phyloP scores from a whole-genome alignment of 2,329 filamentous ascomycete species.

The Incumbomyces delicatus region DNA sequence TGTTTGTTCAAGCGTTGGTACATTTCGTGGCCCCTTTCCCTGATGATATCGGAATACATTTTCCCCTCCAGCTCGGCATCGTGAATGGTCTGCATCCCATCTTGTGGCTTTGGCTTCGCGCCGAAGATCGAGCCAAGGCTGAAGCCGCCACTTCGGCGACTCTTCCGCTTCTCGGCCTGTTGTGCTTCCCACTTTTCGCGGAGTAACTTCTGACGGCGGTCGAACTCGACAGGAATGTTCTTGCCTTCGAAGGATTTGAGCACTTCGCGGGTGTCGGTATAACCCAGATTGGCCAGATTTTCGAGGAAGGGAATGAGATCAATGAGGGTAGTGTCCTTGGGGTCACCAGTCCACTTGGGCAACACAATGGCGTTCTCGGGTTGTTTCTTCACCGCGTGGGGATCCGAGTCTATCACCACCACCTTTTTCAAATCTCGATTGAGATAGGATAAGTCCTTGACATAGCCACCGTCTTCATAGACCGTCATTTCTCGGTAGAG shows the following conservation, averaged over 20 bases:
- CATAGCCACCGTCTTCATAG: conserved; percentile 89
- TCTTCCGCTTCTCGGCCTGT: conserved; percentile 53
- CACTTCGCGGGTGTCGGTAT: conserved; percentile 74
- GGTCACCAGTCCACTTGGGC: conserved; percentile 77
- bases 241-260: conserved; percentile 82
- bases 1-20: conserved; percentile 84
- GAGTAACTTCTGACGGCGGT: conserved; percentile 73
- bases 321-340: conserved; percentile 76
- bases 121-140: conserved; percentile 61
- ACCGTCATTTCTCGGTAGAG: conserved; percentile 94
- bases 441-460: conserved; percentile 97
- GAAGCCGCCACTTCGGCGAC: conserved; percentile 50
- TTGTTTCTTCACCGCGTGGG: conserved; percentile 72
- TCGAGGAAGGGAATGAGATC: conserved; percentile 91
- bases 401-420: conserved; percentile 83
- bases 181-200: conserved; percentile 64
- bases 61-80: conserved; percentile 68
- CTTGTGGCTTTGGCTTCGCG: conserved; percentile 56
- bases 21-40: conserved; percentile 80
- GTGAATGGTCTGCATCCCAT: conserved; percentile 40
- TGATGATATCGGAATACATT: conserved; percentile 90
- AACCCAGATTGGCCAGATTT: conserved; percentile 90
- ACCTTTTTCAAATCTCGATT: conserved; percentile 94
- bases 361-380: conserved; percentile 95
- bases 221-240: conserved; percentile 83